Conservation (phyloP, 179 eudicot species). For the Camellia oleifera region DNA sequence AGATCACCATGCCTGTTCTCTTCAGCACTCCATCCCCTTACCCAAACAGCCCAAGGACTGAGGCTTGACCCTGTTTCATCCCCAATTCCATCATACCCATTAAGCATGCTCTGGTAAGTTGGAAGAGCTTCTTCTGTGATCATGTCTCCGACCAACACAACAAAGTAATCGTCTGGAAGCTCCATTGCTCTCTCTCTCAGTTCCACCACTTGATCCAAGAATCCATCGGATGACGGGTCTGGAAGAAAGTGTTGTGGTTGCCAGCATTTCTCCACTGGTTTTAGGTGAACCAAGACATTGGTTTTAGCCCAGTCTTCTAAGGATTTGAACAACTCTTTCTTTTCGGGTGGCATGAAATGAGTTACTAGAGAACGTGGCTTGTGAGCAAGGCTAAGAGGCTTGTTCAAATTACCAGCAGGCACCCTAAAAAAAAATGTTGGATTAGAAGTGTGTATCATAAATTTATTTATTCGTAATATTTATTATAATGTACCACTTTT, state of each 20-base stretch:
- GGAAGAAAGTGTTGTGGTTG: constrained; percentile 46
- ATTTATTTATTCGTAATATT: too few species aligned
- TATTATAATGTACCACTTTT: too few species aligned
- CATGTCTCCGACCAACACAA: constrained; percentile 43
- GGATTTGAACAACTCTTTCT: constrained; percentile 20
- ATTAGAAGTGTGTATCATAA: too few species aligned
- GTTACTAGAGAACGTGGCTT: constrained; percentile 44
- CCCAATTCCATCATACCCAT: constrained; percentile 39
- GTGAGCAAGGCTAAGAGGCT: constrained; percentile 36
- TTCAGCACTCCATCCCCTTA: constrained; percentile 47
- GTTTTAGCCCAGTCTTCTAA: constrained; percentile 37
- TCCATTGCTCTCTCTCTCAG: constrained; percentile 39
- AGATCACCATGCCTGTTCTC: constrained; percentile 48
- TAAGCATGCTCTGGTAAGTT: constrained; percentile 19
- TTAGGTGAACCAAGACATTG: constrained; percentile 28
- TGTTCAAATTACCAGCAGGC: constrained; percentile 12
- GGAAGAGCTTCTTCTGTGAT: constrained; percentile 18
- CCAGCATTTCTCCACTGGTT: constrained; percentile 46
- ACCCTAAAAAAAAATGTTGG: too few species aligned
- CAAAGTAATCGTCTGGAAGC: constrained; percentile 38
- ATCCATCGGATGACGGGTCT: constrained; percentile 38
- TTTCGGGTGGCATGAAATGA: constrained; percentile 35
- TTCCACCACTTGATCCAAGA: constrained; percentile 36
- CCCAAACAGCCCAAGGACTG: constrained; percentile 42
- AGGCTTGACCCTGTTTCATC: constrained; percentile 47